A percentile compares a stretch with the other conserved stretches of the same genome.
phyloP scores from a whole-genome alignment of 768 basidiomycete species.

The Pleurotus eryngii region DNA sequence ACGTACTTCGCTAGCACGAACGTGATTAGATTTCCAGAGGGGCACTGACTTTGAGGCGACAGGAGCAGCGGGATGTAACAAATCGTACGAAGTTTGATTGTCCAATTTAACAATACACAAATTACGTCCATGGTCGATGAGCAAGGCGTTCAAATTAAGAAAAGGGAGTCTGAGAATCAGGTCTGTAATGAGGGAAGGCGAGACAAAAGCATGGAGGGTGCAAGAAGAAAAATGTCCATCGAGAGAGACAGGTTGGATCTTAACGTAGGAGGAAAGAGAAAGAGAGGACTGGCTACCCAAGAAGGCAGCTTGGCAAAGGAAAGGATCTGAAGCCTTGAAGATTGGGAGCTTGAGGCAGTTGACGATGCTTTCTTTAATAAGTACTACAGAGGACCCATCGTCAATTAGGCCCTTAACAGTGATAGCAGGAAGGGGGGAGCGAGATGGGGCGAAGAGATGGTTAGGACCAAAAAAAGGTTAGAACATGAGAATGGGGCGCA shows the following conservation, averaged over 20 bases:
- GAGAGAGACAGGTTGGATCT: neutral
- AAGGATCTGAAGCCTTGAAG: neutral
- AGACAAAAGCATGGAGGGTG: neutral
- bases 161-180: neutral
- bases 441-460: neutral
- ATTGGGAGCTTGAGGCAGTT: neutral
- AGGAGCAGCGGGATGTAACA: no score
- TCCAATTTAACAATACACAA: no score
- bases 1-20: no score
- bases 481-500: no score
- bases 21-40: no score
- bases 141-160: neutral
- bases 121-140: no score
- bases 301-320: neutral
- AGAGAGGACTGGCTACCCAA: neutral
- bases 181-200: neutral
- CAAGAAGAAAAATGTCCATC: neutral
- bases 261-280: neutral
- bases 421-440: neutral
- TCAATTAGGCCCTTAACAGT: neutral
- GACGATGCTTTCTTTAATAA: neutral
- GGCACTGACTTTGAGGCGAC: no score
- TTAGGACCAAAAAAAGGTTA: neutral
- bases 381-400: neutral
- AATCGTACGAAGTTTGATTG: no score